Evolutionary conservation across 768 basidiomycete genomes (phyloP), one percentile per base, ranked within the genome.

Genomic region (Russula compacta): DNA sequence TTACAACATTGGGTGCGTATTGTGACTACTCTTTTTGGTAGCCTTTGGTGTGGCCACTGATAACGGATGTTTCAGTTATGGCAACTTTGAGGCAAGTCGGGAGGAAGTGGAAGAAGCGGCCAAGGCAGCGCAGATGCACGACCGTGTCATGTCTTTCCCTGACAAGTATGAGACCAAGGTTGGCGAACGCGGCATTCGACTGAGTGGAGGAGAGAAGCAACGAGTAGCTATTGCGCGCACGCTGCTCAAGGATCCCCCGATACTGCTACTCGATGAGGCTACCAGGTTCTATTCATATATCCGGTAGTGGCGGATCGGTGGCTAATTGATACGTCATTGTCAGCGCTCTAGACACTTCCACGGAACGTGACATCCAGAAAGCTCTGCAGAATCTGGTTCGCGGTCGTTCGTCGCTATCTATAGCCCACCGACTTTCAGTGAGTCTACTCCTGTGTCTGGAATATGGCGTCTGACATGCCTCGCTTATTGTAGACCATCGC

Each of bases 121-220:
- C 0, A 81, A 79, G 68, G 87, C 87, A 38, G 92, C 92, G 3
- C 87, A 90, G 69, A 87, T 97, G 79, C 91, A 94, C 69, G 91
- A 94, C 40, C 80, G 88, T 6, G 89, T 97, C 67, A 71, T 86
- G 73, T 76, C 78, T 44, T 95, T 95, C 81, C 86, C 91, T 4
- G 90, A 92, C 60, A 84, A 83, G 72, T 95, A 94, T 70, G 81
- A 89, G 36, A 95, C 93, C 21, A 83, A 86, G 67, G 85, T 94
- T 36, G 93, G 93, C n/a, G 93, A 95, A 73, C 79, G 93, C 24
- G 93, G 92, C 19, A 82, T 94, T 17, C 75, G 92, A 44, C 73
- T 95, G 38, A 86, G 84, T 61, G 93, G 92, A 4, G 93, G 93
- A 10, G 92, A 95, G 76, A 92, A 92, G 74, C 91, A 94, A 71